Conservation (phyloP, 2,329 filamentous ascomycete genomes). For the Colletotrichum lupini region DNA sequence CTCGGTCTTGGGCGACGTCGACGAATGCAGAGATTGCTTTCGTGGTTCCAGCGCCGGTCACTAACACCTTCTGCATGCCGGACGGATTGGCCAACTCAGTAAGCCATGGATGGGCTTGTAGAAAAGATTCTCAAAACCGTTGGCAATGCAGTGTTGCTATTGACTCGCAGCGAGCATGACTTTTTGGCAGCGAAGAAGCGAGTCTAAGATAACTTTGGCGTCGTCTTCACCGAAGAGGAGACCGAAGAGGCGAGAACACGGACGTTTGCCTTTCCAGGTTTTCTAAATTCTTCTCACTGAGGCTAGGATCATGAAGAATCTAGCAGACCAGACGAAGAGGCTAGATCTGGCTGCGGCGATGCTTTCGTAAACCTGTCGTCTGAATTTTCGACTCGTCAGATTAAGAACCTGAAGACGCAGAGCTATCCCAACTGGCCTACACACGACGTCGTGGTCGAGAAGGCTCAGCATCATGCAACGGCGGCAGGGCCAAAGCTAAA, state of each 20-base stretch:
- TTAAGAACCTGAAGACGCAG: neutral
- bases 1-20: neutral
- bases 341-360: conserved; percentile 22
- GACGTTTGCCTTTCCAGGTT: conserved; percentile 8
- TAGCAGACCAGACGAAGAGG: neutral
- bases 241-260: conserved; percentile 29
- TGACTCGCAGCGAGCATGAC: neutral
- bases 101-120: neutral
- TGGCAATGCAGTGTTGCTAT: neutral
- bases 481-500: conserved; percentile 29
- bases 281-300: neutral
- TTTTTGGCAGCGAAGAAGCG: conserved; percentile 4
- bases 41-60: neutral
- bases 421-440: conserved; percentile 15
- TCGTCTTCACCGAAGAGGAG: neutral
- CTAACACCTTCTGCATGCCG: neutral
- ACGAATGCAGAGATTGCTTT: neutral
- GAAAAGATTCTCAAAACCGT: neutral
- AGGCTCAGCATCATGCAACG: conserved; percentile 35
- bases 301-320: conserved; percentile 12
- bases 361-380: conserved; percentile 31
- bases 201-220: neutral
- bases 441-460: conserved; percentile 27
- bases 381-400: conserved; percentile 22
- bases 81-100: neutral